Evolutionary conservation across 371 early-diverging fungal genomes (phyloP).

Genomic region (Parasitella parasitica): DNA sequence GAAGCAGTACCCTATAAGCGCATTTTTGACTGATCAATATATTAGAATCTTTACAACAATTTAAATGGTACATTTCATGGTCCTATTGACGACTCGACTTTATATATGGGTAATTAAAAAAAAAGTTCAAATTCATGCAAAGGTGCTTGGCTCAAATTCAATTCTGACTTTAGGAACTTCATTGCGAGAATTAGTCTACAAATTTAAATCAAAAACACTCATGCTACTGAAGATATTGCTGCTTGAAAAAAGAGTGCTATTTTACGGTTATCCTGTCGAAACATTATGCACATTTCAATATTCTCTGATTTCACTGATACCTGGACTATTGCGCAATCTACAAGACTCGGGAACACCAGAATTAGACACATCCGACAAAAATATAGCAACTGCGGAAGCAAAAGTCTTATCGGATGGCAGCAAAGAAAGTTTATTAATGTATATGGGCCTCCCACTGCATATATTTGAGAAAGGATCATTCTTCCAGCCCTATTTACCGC

Average conservation of each 20-base stretch:
- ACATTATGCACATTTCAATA: slow-evolving; percentile 80
- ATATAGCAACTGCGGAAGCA: slow-evolving; percentile 28
- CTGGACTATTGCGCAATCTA: slow-evolving; percentile 59
- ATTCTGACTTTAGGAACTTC: slow-evolving; percentile 54
- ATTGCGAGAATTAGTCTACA: slow-evolving; percentile 68
- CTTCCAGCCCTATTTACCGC: slow-evolving; percentile 83
- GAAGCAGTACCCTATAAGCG: too few species aligned
- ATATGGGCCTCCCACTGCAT: slow-evolving; percentile 69
- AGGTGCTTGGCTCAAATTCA: background rate
- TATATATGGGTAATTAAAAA: slow-evolving; percentile 60
- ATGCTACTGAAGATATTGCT: slow-evolving; percentile 74
- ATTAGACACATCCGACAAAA: slow-evolving; percentile 36
- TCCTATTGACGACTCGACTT: slow-evolving; percentile 66
- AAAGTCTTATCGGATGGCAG: slow-evolving; percentile 35
- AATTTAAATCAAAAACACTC: slow-evolving; percentile 75
- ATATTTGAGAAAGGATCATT: slow-evolving; percentile 78
- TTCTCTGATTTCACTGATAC: slow-evolving; percentile 72
- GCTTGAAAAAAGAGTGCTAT: slow-evolving; percentile 72
- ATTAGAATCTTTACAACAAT: slow-evolving; percentile 67
- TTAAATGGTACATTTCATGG: slow-evolving; percentile 55
- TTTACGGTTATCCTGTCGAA: slow-evolving; percentile 82
- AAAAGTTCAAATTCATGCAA: background rate
- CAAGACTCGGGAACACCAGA: slow-evolving; percentile 68
- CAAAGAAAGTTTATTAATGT: slow-evolving; percentile 51
- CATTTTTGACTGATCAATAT: background rate